phyloP scores from a whole-genome alignment of 2,329 filamentous ascomycete genomes.

The Aspergillus calidoustus region DNA sequence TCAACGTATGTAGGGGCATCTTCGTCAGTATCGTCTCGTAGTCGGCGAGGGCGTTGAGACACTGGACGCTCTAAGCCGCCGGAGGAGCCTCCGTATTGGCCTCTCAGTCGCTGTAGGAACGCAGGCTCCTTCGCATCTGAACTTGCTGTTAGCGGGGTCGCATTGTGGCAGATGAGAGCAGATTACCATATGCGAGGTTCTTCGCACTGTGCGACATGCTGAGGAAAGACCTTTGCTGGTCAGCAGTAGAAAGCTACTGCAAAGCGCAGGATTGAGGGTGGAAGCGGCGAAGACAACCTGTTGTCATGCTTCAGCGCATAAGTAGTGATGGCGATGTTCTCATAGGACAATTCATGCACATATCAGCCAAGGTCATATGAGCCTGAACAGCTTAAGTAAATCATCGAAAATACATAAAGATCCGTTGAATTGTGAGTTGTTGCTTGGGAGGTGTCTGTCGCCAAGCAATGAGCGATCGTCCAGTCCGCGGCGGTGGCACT shows the following conservation, averaged over 20 bases:
- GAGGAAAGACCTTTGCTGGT: not conserved
- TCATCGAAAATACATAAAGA: not conserved
- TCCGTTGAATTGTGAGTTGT: not conserved
- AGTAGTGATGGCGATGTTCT: not conserved
- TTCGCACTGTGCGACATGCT: slow-evolving; percentile 49
- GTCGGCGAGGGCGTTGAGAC: slow-evolving; percentile 40
- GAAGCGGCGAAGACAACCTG: not conserved
- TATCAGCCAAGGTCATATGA: not conserved
- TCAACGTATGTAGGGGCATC: slow-evolving; percentile 51
- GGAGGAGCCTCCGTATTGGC: slow-evolving; percentile 41
- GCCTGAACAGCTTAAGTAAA: not conserved
- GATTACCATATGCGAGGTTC: slow-evolving; percentile 49
- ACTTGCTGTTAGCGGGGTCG: slow-evolving; percentile 1
- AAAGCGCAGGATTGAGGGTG: not conserved
- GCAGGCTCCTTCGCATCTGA: slow-evolving; percentile 49
- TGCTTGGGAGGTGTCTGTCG: not conserved
- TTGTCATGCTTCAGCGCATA: slow-evolving; percentile 8
- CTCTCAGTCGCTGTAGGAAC: slow-evolving; percentile 48
- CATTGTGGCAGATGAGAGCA: not conserved
- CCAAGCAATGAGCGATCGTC: slow-evolving; percentile 30
- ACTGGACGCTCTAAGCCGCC: slow-evolving; percentile 44
- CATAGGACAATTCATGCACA: not conserved
- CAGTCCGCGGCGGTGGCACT: slow-evolving; percentile 29
- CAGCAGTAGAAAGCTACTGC: not conserved
- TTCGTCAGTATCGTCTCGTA: slow-evolving; percentile 42